Conservation (phyloP, 176 grass and related monocot species). For the Alloteropsis semialata region DNA sequence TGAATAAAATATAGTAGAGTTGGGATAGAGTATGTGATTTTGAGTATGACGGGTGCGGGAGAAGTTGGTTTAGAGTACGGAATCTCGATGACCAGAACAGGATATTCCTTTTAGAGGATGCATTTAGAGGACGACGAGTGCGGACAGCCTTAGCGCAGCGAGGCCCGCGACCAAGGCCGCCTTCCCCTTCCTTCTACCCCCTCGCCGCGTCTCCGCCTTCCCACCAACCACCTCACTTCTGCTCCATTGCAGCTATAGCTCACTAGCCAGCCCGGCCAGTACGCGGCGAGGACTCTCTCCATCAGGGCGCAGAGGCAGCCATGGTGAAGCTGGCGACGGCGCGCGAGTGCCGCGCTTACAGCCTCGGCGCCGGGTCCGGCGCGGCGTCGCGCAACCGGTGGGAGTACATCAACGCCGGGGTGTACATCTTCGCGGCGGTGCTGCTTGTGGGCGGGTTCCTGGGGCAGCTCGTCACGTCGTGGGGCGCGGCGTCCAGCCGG, state of each 20-base stretch:
- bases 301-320: not conserved
- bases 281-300: no score
- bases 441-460: constrained; percentile 54
- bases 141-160: no score
- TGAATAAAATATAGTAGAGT: no score
- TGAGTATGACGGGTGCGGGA: no score
- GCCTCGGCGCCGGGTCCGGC: constrained; percentile 19
- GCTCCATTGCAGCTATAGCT: not conserved
- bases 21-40: no score
- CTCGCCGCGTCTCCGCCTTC: not conserved
- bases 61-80: no score
- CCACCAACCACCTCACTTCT: not conserved
- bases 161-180: not conserved
- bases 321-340: constrained; percentile 94
- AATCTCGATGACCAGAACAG: no score
- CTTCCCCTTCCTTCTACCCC: not conserved
- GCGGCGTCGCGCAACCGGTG: constrained; percentile 44
- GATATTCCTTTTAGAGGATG: no score
- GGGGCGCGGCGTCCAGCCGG: not conserved
- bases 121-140: no score
- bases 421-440: constrained; percentile 53
- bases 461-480: constrained; percentile 37
- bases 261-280: no score
- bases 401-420: constrained; percentile 84
- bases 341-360: constrained; percentile 69